Evolutionary conservation across 805 yeast genomes (phyloP).

Genomic region (Schwanniomyces vanrijiae): DNA sequence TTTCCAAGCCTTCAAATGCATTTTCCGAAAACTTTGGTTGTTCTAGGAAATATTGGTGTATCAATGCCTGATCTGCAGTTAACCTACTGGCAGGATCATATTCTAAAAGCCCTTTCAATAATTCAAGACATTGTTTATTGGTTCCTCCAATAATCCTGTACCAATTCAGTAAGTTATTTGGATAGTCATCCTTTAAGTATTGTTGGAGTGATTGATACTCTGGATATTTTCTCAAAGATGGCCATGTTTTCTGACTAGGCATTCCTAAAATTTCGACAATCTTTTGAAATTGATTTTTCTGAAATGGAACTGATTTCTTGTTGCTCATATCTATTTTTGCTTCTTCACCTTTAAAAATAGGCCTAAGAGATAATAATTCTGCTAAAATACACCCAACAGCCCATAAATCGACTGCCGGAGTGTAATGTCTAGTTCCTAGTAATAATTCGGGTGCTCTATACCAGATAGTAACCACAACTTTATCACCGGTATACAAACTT

Average conservation of each 20-base stretch:
- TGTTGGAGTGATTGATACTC: constrained; percentile 59
- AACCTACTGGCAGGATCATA: constrained; percentile 83
- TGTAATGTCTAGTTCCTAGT: constrained; percentile 88
- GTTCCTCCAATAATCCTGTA: constrained; percentile 78
- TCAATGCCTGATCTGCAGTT: constrained; percentile 73
- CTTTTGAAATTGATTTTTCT: constrained; percentile 85
- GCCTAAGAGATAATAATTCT: constrained; percentile 82
- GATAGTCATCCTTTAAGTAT: constrained; percentile 49
- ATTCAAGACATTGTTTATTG: constrained; percentile 63
- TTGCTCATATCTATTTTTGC: constrained; percentile 82
- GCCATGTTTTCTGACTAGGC: constrained; percentile 80
- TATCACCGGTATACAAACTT: constrained; percentile 85
- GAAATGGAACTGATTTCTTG: constrained; percentile 91
- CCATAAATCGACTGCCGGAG: constrained; percentile 93
- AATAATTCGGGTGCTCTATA: constrained; percentile 90
- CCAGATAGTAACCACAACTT: constrained; percentile 97
- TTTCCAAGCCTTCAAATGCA: constrained; percentile 74
- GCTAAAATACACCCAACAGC: constrained; percentile 95
- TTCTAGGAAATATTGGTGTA: constrained; percentile 78
- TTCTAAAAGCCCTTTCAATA: constrained; percentile 63
- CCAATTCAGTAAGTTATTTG: constrained; percentile 79
- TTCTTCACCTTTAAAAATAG: constrained; percentile 97
- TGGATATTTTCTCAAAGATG: constrained; percentile 74
- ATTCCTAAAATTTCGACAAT: constrained; percentile 93
- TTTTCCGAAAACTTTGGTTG: constrained; percentile 66